Evolutionary conservation across 2,329 filamentous ascomycete species (phyloP).

Genomic region (Phyllosticta citribraziliensis): DNA sequence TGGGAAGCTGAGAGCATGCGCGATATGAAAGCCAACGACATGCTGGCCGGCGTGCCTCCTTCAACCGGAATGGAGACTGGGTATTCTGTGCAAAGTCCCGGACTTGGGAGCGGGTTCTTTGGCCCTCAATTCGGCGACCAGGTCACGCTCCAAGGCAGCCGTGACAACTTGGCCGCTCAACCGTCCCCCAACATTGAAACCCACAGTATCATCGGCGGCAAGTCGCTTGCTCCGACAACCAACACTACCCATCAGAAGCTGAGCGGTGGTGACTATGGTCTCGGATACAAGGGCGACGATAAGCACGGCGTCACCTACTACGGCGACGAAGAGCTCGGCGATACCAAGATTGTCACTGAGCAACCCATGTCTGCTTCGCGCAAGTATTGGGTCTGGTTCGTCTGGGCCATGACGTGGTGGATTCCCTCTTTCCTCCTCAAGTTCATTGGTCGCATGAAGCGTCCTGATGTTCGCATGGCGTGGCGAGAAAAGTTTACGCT

Average conservation of each 20-base stretch:
- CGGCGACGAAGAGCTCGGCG: conserved; percentile 68
- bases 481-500: conserved; percentile 94
- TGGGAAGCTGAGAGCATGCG: conserved; percentile 98
- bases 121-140: conserved; percentile 47
- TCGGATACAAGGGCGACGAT: conserved; percentile 76
- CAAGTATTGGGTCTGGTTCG: conserved; percentile 68
- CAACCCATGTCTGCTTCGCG: conserved; percentile 53
- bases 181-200: conserved; percentile 37
- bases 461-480: conserved; percentile 90
- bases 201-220: conserved; percentile 32
- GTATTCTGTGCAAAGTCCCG: conserved; percentile 53
- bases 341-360: conserved; percentile 66
- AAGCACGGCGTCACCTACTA: conserved; percentile 45
- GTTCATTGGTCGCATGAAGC: conserved; percentile 88
- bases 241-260: conserved; percentile 43
- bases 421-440: conserved; percentile 78
- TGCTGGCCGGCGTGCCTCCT: conserved; percentile 39
- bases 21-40: conserved; percentile 59
- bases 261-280: conserved; percentile 71
- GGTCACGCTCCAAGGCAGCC: conserved; percentile 55
- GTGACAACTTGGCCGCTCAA: conserved; percentile 56
- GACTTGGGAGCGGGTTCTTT: conserved; percentile 57
- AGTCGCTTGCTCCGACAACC: conserved; percentile 48
- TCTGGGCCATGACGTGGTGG: conserved; percentile 87
- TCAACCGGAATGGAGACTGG: conserved; percentile 58